Percentiles rank a stretch among this genome's conserved stretches.
phyloP scores from a whole-genome alignment of 2,329 filamentous ascomycete species.

The Aspergillus proliferans region DNA sequence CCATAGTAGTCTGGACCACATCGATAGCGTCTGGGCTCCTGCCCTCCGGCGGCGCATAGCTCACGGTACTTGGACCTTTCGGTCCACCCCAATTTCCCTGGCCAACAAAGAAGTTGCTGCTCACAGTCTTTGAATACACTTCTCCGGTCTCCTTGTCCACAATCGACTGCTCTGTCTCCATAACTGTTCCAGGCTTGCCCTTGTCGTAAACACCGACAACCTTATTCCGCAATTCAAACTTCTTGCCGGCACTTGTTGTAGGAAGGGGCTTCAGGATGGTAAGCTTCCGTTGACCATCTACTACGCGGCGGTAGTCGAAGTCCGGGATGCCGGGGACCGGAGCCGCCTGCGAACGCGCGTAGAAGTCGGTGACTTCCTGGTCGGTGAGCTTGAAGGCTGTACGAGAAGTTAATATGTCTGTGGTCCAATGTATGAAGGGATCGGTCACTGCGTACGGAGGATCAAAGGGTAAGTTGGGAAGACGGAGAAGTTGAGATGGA shows the following conservation, averaged over 20 bases:
- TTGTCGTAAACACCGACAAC: conserved; percentile 87
- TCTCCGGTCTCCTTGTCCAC: conserved; percentile 65
- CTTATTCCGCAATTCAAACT: conserved; percentile 70
- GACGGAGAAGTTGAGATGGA: conserved; percentile 76
- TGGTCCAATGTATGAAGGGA: neutral
- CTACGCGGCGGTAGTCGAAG: conserved; percentile 66
- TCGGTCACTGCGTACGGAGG: conserved; percentile 49
- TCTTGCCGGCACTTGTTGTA: conserved; percentile 60
- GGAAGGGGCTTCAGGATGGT: conserved; percentile 72
- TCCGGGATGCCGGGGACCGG: conserved; percentile 70
- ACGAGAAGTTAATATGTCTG: conserved; percentile 32
- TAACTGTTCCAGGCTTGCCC: conserved; percentile 72
- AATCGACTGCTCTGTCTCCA: conserved; percentile 71
- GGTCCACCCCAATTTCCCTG: conserved; percentile 84
- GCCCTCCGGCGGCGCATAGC: conserved; percentile 68
- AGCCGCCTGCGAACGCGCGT: conserved; percentile 59
- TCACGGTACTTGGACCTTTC: conserved; percentile 71
- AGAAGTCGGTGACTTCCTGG: conserved; percentile 79
- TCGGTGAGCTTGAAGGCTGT: conserved; percentile 68
- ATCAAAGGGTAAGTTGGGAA: conserved; percentile 86
- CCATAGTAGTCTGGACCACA: conserved; percentile 61
- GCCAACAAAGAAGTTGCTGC: conserved; percentile 71
- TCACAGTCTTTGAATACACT: conserved; percentile 63
- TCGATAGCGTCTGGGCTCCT: conserved; percentile 65
- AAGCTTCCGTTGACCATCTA: conserved; percentile 79